Base-by-base conservation (phyloP, 345 rosid species). In the Eucalyptus coolabah region DNA sequence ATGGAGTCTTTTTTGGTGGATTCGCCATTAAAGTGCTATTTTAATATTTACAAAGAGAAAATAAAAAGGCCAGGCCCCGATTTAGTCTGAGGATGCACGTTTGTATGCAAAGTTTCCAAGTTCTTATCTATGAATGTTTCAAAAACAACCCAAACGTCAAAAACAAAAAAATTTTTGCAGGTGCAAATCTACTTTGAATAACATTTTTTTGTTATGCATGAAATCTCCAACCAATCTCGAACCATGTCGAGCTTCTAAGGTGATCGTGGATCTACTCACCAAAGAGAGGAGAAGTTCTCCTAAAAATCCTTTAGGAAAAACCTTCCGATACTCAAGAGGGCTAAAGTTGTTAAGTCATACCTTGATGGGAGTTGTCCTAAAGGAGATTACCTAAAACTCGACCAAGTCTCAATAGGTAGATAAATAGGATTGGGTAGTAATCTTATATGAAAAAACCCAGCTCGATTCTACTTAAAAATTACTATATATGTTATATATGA, bases 1-100 rank as follows among this genome's bases (percentile, higher is more conserved):
- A 93, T 88, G 94, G 93, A 95, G 95, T 94, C 95, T 2, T 21
- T 4, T 4, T 86, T 18, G 44, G 8, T 17, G 42, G 13, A 17
- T 2, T 9, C 0, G 4, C 32, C 32, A 28, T 13, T 30, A 24
- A 24, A 24, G 2, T 10, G 2, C 2, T 4, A 1, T 2, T 56
- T 56, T 23, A 4, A 56, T 23, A 9, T 56, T 23, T 56, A 24
- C 4, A 24, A 10, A 24, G 1, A 4, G 63, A 56, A 56, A 56
- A 23, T 56, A 24, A 56, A 54, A 21, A 54, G 10, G 10, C 26
- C 28, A 54, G 10, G 10, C 26, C 28, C 26, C 60, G 3, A 18
- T 50, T 2, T 50, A 51, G 60, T 23, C 5, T 0, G 60, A 54
- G 12, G 28, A 54, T 54, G 63, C 3, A 56, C 30, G 2, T 24